Conservation (phyloP, 352 stramenopile genomes). For the Pseudoperonospora humuli region DNA sequence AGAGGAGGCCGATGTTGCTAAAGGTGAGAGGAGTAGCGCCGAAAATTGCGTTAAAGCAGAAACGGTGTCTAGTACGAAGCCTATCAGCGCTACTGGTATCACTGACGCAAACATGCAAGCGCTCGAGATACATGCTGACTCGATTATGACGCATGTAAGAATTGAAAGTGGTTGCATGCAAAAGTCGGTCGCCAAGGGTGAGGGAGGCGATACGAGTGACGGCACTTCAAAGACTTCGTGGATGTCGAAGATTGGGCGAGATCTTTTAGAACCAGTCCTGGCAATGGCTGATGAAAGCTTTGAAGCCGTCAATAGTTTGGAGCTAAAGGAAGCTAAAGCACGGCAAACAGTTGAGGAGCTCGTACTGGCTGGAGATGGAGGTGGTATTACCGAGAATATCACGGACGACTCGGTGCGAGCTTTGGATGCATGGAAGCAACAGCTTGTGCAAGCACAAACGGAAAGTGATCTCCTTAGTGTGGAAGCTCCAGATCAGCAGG, state of each 20-base stretch:
- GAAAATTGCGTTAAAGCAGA: not conserved
- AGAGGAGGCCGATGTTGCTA: constrained; percentile 5
- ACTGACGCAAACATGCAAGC: constrained; percentile 6
- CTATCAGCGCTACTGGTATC: constrained; percentile 6
- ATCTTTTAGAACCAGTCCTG: constrained; percentile 53
- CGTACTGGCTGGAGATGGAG: constrained; percentile 29
- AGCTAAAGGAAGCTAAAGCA: constrained; percentile 59
- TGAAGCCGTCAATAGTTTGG: constrained; percentile 45
- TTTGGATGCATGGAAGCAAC: constrained; percentile 61
- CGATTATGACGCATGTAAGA: constrained; percentile 60
- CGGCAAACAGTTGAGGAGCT: constrained; percentile 53
- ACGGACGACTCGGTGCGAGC: constrained; percentile 63
- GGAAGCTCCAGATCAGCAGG: constrained; percentile 47
- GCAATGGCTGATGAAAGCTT: constrained; percentile 62
- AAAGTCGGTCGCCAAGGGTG: constrained; percentile 25
- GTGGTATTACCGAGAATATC: constrained; percentile 21
- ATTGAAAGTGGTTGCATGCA: constrained; percentile 67
- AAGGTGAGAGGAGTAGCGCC: constrained; percentile 1
- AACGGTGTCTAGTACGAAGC: constrained; percentile 1
- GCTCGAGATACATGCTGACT: constrained; percentile 25
- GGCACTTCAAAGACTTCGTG: constrained; percentile 19
- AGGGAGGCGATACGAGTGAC: constrained; percentile 15
- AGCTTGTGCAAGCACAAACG: constrained; percentile 46
- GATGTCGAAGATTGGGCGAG: constrained; percentile 18
- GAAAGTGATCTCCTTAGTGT: constrained; percentile 66